Base-by-base conservation (phyloP, 2,329 filamentous ascomycete species). In the Kalmusia sp. region DNA sequence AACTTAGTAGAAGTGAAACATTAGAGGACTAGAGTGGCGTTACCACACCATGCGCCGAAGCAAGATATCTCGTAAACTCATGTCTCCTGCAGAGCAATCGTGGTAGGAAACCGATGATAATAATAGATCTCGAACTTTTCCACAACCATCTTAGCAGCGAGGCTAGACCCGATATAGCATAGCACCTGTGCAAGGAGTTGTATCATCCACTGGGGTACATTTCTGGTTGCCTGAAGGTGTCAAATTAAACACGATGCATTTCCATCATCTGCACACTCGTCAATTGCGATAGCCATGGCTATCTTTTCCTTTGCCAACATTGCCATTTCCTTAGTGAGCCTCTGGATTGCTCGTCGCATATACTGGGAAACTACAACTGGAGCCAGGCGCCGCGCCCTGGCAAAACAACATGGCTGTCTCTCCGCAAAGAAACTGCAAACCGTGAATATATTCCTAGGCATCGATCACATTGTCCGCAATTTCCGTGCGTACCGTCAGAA, bases 401-500 rank as follows among this genome's bases (percentile, higher is more conserved):
- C 63, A 33, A 66, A 62, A 25, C 65, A 69, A 28, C 70, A 80
- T 62, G 79, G 79, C 28, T 82, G 81, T 61, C 70, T 78, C n/a
- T 71, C 75, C 1, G 67, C 76, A 3, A 63, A 21, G 15, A 7
- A 67, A 80, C 76, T 55, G 77, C 77, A 1, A 77, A 81, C 63
- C 72, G 72, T 38, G 82, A 84, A 56, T 78, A 74, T 0, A 58
- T 85, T 49, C 33, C 54, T 28, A 59, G 83, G 84, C 3, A 53
- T 80, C n/a, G 79, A 82, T 61, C 59, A 77, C 37, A 72, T 83
- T 55, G 44, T 70, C 24, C 57, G 67, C 24, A 76, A 77, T 39
- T 48, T 77, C 14, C 67, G 67, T 11, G 72, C 76, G 0, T 47
- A 75, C 39, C 76, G 71, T 25, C 43, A 52, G 14, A 49, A 63